Percentiles rank a stretch among this genome's conserved stretches.
These are phyloP conservation scores for Metschnikowia kofuensis DNA, from an alignment of 805 yeast species.

Conservation along the genomic window DNA sequence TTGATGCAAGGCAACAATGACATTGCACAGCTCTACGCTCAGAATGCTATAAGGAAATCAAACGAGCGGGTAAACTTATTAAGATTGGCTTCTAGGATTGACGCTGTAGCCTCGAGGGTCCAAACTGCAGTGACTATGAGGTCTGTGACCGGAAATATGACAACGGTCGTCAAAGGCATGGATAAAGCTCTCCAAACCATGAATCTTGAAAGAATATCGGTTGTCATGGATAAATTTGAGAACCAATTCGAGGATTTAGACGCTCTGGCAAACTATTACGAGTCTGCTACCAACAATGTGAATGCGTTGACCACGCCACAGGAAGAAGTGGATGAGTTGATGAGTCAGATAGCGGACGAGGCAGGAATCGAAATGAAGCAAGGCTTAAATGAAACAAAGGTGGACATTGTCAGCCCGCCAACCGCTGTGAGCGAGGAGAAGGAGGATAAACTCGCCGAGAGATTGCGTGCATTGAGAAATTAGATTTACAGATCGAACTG, in stretches of 20 bases:
- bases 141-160: slow-evolving; percentile 90
- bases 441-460: slow-evolving; percentile 84
- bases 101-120: slow-evolving; percentile 92
- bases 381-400: slow-evolving; percentile 66
- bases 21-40: slow-evolving; percentile 91
- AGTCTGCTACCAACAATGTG: slow-evolving; percentile 81
- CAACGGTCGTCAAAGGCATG: slow-evolving; percentile 91
- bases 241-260: slow-evolving; percentile 94
- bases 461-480: slow-evolving; percentile 78
- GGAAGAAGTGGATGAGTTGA: slow-evolving; percentile 86
- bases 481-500: neutral
- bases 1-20: slow-evolving; percentile 82
- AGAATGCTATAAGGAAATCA: slow-evolving; percentile 89
- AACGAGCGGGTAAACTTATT: slow-evolving; percentile 81
- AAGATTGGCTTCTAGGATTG: slow-evolving; percentile 83
- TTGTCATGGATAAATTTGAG: slow-evolving; percentile 97
- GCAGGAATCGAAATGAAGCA: slow-evolving; percentile 94
- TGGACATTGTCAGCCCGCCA: slow-evolving; percentile 42
- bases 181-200: slow-evolving; percentile 92
- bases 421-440: slow-evolving; percentile 57
- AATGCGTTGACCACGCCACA: slow-evolving; percentile 90
- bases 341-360: slow-evolving; percentile 94
- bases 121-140: slow-evolving; percentile 99
- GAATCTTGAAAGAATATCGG: slow-evolving; percentile 89
- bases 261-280: slow-evolving; percentile 90